Evolutionary conservation across 2,329 filamentous ascomycete genomes (phyloP), one percentile per base, ranked within the genome.

Genomic region (Aspergillus pseudonomiae): DNA sequence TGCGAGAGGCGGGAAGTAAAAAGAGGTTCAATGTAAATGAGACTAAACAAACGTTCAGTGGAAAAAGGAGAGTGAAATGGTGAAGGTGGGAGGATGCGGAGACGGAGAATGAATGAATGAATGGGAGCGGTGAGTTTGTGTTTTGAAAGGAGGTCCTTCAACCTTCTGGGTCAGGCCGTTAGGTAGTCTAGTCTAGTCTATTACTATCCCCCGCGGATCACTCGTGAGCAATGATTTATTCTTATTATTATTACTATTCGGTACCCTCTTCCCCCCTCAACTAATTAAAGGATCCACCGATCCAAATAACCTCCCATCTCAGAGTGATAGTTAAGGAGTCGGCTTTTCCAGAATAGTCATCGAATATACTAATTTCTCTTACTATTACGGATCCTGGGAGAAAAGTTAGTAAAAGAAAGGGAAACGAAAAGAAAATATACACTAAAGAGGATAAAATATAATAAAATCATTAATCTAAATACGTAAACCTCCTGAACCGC

Each of bases 121-220:
- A 34, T 36, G 48, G 48, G 60, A 64, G 65, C 62, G 54, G 62
- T 56, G 61, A 68, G 54, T 58, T 68, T 66, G 45, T 64, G 64
- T 60, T 61, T 62, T 57, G 58, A 61, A 60, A 59, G 64, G 62
- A 59, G 59, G 59, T 46, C 19, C 39, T n/a, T 41, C 24, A 26
- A 48, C 43, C 43, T 46, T 21, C 21, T 26, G 12, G 45, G 26
- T 36, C n/a, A 61, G 63, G 58, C 52, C 59, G 61, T 46, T 24
- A 48, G 21, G 11, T n/a, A 41, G 39, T 48, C 45, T 16, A 48
- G 10, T 28, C 14, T 26, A 46, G 24, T 48, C 45, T 48, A 14
- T 24, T 46, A 41, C 43, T 46, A 41, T 41, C 58, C 66, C 64
- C 67, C 66, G 66, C 66, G 66, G 66, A 69, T 69, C 67, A 64